Conservation (phyloP, 129 eudicot species). For the Scalesia atractyloides region DNA sequence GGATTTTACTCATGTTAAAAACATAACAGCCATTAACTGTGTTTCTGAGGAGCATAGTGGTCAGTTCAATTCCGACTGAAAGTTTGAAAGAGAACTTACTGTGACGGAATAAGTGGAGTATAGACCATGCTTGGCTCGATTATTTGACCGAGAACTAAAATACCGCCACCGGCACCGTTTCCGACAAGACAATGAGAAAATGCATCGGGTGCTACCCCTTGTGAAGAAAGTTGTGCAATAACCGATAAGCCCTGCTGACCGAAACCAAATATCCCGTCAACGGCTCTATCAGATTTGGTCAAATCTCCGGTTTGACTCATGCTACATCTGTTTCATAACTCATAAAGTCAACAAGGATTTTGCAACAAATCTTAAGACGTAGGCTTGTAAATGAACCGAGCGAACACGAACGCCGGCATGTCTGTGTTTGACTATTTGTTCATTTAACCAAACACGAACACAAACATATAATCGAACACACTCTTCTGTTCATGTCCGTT, state of each 20-base stretch:
- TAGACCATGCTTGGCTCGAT: constrained; percentile 88
- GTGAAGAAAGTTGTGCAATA: constrained; percentile 88
- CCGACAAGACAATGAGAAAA: constrained; percentile 96
- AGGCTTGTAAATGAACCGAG: too few relatives aligned
- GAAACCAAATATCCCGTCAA: constrained; percentile 95
- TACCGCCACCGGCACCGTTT: constrained; percentile 80
- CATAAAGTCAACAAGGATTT: constrained; percentile 15
- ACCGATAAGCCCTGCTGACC: constrained; percentile 95
- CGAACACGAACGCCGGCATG: too few relatives aligned
- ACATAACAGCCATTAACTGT: background rate
- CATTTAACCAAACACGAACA: too few relatives aligned
- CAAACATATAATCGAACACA: too few relatives aligned
- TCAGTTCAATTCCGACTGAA: constrained; percentile 5
- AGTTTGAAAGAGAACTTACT: constrained; percentile 58
- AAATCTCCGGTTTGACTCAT: constrained; percentile 82
- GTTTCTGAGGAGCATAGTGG: constrained; percentile 5
- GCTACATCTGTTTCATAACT: constrained; percentile 73
- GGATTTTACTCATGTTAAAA: background rate
- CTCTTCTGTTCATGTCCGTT: too few relatives aligned
- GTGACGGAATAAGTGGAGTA: constrained; percentile 87
- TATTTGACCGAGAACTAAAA: constrained; percentile 86
- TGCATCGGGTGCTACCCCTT: constrained; percentile 68
- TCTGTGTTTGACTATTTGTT: too few relatives aligned
- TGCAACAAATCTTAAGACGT: constrained; percentile 2
- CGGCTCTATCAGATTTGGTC: constrained; percentile 85